Evolutionary conservation across 116 monocot genomes (phyloP).

Genomic region (Iris pallida): DNA sequence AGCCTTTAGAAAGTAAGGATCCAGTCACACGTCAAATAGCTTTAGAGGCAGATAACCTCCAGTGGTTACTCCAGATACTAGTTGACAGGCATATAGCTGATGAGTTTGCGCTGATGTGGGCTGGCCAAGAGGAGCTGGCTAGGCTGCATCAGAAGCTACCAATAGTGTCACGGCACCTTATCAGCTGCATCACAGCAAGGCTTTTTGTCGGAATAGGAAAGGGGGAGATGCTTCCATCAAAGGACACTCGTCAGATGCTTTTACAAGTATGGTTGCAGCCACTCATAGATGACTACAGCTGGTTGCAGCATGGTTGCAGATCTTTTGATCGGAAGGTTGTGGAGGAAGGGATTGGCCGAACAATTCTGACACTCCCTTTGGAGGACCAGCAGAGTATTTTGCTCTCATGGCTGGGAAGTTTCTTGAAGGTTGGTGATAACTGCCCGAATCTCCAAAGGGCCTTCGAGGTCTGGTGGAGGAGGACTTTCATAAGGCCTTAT

Average conservation of each 20-base stretch:
- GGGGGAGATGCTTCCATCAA: slow-evolving; percentile 91
- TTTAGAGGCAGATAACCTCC: slow-evolving; percentile 79
- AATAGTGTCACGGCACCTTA: slow-evolving; percentile 56
- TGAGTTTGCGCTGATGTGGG: slow-evolving; percentile 75
- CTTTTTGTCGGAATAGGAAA: slow-evolving; percentile 87
- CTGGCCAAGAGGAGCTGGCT: slow-evolving; percentile 60
- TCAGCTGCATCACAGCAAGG: slow-evolving; percentile 83
- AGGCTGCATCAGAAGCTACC: slow-evolving; percentile 63
- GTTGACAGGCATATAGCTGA: slow-evolving; percentile 65
- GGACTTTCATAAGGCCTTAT: slow-evolving; percentile 94
- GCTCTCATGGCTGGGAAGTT: slow-evolving; percentile 85
- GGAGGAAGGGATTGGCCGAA: slow-evolving; percentile 92
- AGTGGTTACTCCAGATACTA: slow-evolving; percentile 88
- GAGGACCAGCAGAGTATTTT: slow-evolving; percentile 94
- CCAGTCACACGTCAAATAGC: slow-evolving; percentile 45
- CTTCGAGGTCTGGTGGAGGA: slow-evolving; percentile 99
- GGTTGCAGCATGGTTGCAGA: slow-evolving; percentile 90
- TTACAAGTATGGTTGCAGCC: slow-evolving; percentile 88
- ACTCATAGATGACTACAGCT: slow-evolving; percentile 80
- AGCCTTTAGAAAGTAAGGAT: slow-evolving; percentile 48
- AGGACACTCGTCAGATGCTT: slow-evolving; percentile 63
- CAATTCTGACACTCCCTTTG: slow-evolving; percentile 88
- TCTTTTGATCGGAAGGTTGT: slow-evolving; percentile 88
- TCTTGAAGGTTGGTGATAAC: slow-evolving; percentile 82
- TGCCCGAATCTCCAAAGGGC: slow-evolving; percentile 97